Evolutionary conservation across 1,284 basidiomycete species (phyloP).

Genomic region (Wolfiporia cocos): DNA sequence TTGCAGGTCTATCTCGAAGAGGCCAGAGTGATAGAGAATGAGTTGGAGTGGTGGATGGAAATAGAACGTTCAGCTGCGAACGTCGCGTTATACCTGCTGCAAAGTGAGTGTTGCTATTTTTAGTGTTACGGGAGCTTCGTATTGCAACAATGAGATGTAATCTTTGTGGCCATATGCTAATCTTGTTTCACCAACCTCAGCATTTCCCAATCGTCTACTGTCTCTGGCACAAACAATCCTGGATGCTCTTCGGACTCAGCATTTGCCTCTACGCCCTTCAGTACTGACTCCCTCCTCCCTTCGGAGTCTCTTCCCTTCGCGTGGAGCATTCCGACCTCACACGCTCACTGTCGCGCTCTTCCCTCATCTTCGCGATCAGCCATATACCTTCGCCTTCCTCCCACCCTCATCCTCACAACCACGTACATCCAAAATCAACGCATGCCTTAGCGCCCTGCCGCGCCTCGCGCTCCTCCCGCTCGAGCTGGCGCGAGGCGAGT

Average conservation of each 20-base stretch:
- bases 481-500: conserved; percentile 58
- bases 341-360: conserved; percentile 51
- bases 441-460: conserved; percentile 10
- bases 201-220: conserved; percentile 49
- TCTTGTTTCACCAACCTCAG: conserved; percentile 28
- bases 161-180: not conserved
- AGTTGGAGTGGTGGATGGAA: conserved; percentile 74
- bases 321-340: conserved; percentile 36
- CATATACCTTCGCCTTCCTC: conserved; percentile 20
- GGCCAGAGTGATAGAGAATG: conserved; percentile 57
- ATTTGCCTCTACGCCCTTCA: conserved; percentile 43
- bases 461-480: conserved; percentile 35
- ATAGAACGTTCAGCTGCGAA: conserved; percentile 47
- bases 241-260: conserved; percentile 36
- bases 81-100: conserved; percentile 52
- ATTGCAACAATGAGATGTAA: not conserved
- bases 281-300: conserved; percentile 46
- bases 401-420: conserved; percentile 11
- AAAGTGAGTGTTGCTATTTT: conserved; percentile 53
- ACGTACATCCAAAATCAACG: too few species aligned
- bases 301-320: conserved; percentile 40
- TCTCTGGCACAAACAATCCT: conserved; percentile 38
- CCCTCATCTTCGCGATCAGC: conserved; percentile 44
- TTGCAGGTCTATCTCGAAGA: conserved; percentile 54
- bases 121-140: not conserved